Percentiles rank a stretch among this genome's conserved stretches.
Evolutionary conservation across 257 asterid species (phyloP).

Genomic region (Jacaranda copaia): DNA sequence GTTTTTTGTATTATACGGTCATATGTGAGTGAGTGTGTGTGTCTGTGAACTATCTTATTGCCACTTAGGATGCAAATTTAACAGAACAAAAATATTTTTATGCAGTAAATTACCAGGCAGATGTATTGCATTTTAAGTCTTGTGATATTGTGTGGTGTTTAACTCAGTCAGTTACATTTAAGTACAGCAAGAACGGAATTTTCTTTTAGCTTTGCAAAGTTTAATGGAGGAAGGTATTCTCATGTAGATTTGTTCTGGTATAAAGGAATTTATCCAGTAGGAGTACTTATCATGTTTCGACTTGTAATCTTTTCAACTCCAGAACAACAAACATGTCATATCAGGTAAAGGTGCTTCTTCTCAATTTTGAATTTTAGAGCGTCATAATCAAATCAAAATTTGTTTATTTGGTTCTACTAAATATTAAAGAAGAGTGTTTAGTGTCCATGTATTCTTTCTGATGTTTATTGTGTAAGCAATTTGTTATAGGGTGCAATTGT

Average conservation of each 20-base stretch:
- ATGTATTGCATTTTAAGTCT: background rate
- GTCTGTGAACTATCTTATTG: background rate
- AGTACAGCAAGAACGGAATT: background rate
- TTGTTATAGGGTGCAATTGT: background rate
- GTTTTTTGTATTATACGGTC: background rate
- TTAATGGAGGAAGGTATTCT: background rate
- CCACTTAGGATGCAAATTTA: constrained; percentile 6
- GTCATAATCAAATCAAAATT: background rate
- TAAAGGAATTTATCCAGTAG: background rate
- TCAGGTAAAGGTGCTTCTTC: background rate
- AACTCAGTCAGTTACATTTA: background rate
- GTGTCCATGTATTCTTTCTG: background rate
- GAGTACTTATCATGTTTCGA: constrained; percentile 19
- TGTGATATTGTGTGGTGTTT: background rate
- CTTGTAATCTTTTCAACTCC: background rate
- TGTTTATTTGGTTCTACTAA: background rate
- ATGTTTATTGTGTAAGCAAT: background rate
- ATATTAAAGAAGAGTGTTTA: background rate
- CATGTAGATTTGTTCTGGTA: constrained; percentile 1
- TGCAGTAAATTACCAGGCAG: background rate
- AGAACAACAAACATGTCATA: background rate
- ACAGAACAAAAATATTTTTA: background rate
- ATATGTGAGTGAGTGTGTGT: background rate
- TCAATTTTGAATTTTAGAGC: background rate
- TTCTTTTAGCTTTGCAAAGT: background rate